Conservation (phyloP, 352 stramenopile genomes). For the Paralagenidium karlingii region DNA sequence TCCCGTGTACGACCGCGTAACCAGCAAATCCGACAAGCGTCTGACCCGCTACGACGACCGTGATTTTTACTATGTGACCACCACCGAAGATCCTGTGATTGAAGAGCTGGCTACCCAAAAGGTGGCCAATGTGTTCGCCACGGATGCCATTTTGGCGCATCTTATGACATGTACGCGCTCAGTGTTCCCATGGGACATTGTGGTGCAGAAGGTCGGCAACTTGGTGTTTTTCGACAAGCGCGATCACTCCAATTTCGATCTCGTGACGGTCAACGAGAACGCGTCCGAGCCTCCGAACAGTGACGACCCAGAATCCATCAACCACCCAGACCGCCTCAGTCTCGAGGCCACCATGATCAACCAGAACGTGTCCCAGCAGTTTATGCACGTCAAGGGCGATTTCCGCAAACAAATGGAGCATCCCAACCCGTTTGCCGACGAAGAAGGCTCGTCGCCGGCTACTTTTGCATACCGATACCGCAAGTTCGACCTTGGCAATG, state of each 20-base stretch:
- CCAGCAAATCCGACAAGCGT: slow-evolving; percentile 66
- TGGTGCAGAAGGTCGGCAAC: slow-evolving; percentile 87
- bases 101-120: slow-evolving; percentile 87
- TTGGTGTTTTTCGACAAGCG: slow-evolving; percentile 97
- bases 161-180: slow-evolving; percentile 94
- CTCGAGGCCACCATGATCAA: slow-evolving; percentile 98
- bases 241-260: slow-evolving; percentile 90
- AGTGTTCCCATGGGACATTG: slow-evolving; percentile 97
- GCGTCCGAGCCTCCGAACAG: slow-evolving; percentile 80
- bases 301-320: slow-evolving; percentile 87
- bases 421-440: slow-evolving; percentile 92
- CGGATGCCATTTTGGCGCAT: slow-evolving; percentile 94
- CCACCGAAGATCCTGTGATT: slow-evolving; percentile 94
- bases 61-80: slow-evolving; percentile 95
- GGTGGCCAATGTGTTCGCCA: slow-evolving; percentile 92
- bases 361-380: slow-evolving; percentile 98
- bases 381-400: slow-evolving; percentile 53
- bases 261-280: slow-evolving; percentile 94
- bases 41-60: slow-evolving; percentile 79
- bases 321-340: slow-evolving; percentile 91
- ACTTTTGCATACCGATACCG: slow-evolving; percentile 95
- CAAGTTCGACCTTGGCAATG: slow-evolving; percentile 89
- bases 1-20: slow-evolving; percentile 89
- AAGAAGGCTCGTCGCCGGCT: slow-evolving; percentile 87
- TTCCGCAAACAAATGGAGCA: slow-evolving; percentile 51